Percentiles rank a stretch among this genome's conserved stretches.
These are phyloP conservation scores for Arxiozyma bovina DNA, from an alignment of 1,139 yeast species.

Conservation along the genomic window DNA sequence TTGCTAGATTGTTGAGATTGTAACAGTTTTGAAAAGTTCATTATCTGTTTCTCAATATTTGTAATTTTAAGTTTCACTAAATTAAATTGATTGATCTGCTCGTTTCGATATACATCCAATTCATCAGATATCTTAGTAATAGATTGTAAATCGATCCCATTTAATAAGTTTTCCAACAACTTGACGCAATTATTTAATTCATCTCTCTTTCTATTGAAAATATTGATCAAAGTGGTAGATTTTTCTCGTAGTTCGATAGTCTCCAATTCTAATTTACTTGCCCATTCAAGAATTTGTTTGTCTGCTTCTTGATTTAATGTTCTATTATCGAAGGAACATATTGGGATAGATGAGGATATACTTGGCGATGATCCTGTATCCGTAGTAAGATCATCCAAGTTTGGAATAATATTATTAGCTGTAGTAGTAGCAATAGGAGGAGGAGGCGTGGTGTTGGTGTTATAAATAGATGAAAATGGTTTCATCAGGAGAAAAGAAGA, in stretches of 20 bases:
- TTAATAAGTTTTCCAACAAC: not conserved
- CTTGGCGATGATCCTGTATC: conserved; percentile 6
- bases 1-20: not conserved
- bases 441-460: not conserved
- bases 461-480: not conserved
- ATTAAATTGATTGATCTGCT: not conserved
- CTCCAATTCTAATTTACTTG: conserved; percentile 39
- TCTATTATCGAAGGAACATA: conserved; percentile 1
- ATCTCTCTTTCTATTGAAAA: conserved; percentile 2
- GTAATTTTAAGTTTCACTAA: not conserved
- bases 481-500: not conserved
- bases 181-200: conserved; percentile 2
- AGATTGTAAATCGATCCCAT: not conserved
- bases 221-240: conserved; percentile 25
- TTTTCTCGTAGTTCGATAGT: conserved; percentile 34
- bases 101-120: not conserved
- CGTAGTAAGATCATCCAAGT: conserved; percentile 1
- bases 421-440: not conserved
- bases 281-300: conserved; percentile 37
- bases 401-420: not conserved
- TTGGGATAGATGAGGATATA: not conserved
- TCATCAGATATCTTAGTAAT: not conserved
- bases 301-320: conserved; percentile 23
- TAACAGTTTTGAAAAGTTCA: not conserved
- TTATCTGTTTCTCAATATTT: not conserved